Percentiles rank a stretch among this genome's conserved stretches.
Conservation (phyloP, 352 stramenopile species). For the Phytophthora uliginosa region DNA sequence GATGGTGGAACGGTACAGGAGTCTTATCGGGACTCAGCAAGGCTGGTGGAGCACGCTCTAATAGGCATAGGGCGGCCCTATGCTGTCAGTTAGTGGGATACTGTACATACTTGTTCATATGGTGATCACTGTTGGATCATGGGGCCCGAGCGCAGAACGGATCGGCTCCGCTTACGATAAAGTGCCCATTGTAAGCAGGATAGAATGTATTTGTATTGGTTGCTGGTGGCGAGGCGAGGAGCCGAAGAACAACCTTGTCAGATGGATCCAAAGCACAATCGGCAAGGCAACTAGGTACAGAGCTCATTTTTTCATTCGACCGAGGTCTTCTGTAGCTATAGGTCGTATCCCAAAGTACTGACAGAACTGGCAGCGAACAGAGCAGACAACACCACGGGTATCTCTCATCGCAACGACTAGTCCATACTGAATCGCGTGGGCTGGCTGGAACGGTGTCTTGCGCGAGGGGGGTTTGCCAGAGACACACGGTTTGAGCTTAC, state of each 20-base stretch:
- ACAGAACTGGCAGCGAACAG: neutral
- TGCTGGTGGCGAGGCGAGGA: neutral
- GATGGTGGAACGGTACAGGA: neutral
- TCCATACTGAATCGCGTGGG: constrained; percentile 6
- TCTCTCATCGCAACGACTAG: neutral
- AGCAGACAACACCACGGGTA: neutral
- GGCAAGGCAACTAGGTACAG: too few species aligned
- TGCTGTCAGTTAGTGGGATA: too few species aligned
- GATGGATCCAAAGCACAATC: neutral
- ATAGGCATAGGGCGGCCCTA: too few species aligned
- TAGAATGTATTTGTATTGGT: neutral
- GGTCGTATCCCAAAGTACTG: neutral
- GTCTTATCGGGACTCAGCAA: neutral
- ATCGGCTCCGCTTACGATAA: neutral
- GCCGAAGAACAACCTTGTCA: neutral
- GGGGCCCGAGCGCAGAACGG: neutral
- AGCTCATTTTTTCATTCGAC: too few species aligned
- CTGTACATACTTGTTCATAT: neutral
- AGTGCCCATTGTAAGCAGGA: neutral
- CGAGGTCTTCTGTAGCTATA: too few species aligned
- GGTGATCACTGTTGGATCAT: neutral
- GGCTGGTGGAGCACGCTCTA: too few species aligned
- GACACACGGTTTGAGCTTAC: neutral
- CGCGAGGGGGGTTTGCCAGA: neutral
- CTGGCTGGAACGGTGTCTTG: neutral